Evolutionary conservation across 495 filamentous ascomycete species (phyloP), one percentile per base, ranked within the genome.

Genomic region (Hypoxylon trugodes): DNA sequence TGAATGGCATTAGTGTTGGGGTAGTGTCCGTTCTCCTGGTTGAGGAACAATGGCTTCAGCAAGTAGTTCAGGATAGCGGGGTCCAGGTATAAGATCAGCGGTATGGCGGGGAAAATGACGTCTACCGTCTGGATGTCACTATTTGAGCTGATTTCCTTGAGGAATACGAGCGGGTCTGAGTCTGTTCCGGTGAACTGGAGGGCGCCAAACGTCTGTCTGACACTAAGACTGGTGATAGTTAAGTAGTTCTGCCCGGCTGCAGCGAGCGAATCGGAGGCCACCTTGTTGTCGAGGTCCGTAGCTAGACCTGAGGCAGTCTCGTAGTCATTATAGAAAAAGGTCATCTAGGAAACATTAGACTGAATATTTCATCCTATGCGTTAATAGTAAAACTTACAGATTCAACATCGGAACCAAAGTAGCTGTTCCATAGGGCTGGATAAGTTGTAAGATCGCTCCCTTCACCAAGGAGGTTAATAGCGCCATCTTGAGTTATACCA

Each of bases 111-210:
- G 81, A 96, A 98, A 63, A 98, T 94, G 69, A 98, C 92, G 78
- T 98, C 94, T 38, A 98, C 92, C 0, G 94, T 98, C 73, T 97
- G 91, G 71, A 88, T 89, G 70, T 97, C 96, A 26, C 94, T 93
- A 73, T 96, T 90, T 0, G 90, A 95, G 49, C 90, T 93, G 68
- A 98, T 98, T 74, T 98, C 94, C 74, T 98, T 98, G 35, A 96
- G 73, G 76, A 96, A 97, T 12, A 98, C 74, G 25, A 95, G 85
- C 1, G 92, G 91, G 60, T 89, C 82, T 0, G 89, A 84, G 0
- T 86, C 82, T 1, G 90, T 96, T 1, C 92, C 92, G 1, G 89
- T 86, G 67, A 96, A 96, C 35, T 87, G 87, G 1, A 93, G 91
- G 2, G 89, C 93, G 1, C 91, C 94, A 78, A 97, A 87, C 2